These are phyloP conservation scores for Cladophialophora yegresii DNA, from an alignment of 2,329 filamentous ascomycete genomes.

Conservation along the genomic window DNA sequence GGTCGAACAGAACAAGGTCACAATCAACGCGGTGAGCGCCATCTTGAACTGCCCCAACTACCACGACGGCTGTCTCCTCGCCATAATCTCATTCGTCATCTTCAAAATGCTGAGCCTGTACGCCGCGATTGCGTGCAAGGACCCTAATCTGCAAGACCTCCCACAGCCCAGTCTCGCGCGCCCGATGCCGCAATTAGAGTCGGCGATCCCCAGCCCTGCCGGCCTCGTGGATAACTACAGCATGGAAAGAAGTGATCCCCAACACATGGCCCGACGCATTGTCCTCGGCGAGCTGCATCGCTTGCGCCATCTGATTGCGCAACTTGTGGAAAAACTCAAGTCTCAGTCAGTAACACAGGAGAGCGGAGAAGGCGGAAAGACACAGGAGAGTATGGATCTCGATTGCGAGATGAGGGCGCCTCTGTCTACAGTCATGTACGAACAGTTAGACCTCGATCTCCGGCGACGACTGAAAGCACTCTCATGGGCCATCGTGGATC, in stretches of 20 bases:
- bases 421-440: not conserved
- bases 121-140: not conserved
- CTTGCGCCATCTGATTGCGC: not conserved
- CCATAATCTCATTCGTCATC: not conserved
- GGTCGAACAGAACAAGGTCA: not conserved
- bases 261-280: not conserved
- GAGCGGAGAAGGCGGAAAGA: not conserved
- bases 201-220: not conserved
- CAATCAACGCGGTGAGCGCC: not conserved
- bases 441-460: not conserved
- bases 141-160: not conserved
- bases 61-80: not conserved
- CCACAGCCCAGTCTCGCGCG: not conserved
- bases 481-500: not conserved
- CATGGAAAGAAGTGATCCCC: not conserved
- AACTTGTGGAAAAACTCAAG: not conserved
- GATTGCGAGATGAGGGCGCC: not conserved
- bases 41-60: not conserved
- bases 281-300: not conserved
- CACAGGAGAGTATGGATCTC: not conserved
- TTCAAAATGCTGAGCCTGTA: slow-evolving; percentile 1
- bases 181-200: not conserved
- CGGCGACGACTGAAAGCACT: not conserved
- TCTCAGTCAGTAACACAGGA: not conserved
- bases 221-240: not conserved